Evolutionary conservation across 225 moss, liverwort and hornwort genomes (phyloP).

Genomic region (Takakia lepidozioides): DNA sequence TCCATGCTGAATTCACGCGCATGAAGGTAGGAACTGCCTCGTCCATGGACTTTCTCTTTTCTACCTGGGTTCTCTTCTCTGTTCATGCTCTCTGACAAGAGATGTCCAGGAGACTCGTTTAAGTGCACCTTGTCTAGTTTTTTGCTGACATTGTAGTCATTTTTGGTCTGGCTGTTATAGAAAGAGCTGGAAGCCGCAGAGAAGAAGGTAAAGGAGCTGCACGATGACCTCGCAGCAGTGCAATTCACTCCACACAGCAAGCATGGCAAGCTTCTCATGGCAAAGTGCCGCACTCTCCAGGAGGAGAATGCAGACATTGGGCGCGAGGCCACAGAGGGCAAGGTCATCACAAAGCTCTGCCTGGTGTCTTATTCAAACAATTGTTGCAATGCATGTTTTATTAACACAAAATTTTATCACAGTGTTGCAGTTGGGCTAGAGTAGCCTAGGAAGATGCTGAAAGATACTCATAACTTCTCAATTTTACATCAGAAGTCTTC

Average conservation of each 20-base stretch:
- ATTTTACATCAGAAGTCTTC: not conserved
- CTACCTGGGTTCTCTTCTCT: not conserved
- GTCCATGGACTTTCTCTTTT: too few relatives aligned
- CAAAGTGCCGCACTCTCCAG: constrained; percentile 97
- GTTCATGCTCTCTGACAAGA: not conserved
- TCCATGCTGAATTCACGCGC: constrained; percentile 90
- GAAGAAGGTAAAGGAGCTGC: constrained; percentile 88
- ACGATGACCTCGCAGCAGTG: constrained; percentile 96
- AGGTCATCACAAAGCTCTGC: constrained; percentile 34
- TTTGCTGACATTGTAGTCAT: too few relatives aligned
- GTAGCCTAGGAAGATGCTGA: too few relatives aligned
- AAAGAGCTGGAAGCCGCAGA: constrained; percentile 95
- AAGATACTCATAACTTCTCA: too few relatives aligned
- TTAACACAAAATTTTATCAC: too few relatives aligned
- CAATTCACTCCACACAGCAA: constrained; percentile 99
- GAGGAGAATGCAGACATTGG: constrained; percentile 99
- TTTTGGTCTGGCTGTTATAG: too few relatives aligned
- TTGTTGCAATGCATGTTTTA: too few relatives aligned
- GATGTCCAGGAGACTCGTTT: not conserved
- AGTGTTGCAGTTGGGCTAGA: too few relatives aligned
- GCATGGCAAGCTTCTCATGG: constrained; percentile 98
- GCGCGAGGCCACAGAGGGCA: constrained; percentile 95
- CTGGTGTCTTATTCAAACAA: too few relatives aligned
- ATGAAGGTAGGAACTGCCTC: constrained; percentile 98
- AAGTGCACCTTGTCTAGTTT: constrained; percentile 10